Evolutionary conservation across 371 early-diverging fungal genomes (phyloP).

Genomic region (Mortierella sp.): DNA sequence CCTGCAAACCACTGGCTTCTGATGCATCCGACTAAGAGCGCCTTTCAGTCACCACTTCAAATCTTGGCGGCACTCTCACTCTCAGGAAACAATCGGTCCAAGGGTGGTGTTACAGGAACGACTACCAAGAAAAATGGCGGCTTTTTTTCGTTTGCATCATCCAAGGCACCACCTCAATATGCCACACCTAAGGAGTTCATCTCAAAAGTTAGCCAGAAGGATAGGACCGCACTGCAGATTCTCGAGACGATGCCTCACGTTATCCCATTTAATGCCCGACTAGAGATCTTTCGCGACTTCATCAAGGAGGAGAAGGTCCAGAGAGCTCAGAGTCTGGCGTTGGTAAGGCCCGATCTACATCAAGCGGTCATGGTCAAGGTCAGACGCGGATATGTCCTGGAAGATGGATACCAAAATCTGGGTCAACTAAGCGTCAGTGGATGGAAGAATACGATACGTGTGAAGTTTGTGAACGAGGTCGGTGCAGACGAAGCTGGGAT

Average conservation of each 20-base stretch:
- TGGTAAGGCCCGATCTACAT: slow-evolving; percentile 34
- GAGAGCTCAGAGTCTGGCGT: slow-evolving; percentile 20
- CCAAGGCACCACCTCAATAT: slow-evolving; percentile 48
- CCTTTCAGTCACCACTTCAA: slow-evolving; percentile 39
- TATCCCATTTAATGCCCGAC: slow-evolving; percentile 83
- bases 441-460: slow-evolving; percentile 81
- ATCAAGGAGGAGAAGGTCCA: slow-evolving; percentile 66
- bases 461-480: slow-evolving; percentile 83
- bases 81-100: slow-evolving; percentile 41
- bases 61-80: slow-evolving; percentile 44
- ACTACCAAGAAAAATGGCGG: slow-evolving; percentile 14
- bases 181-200: slow-evolving; percentile 53
- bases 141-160: slow-evolving; percentile 31
- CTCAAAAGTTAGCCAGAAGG: slow-evolving; percentile 55
- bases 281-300: slow-evolving; percentile 83
- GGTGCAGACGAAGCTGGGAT: slow-evolving; percentile 89
- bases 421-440: slow-evolving; percentile 61
- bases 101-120: neutral
- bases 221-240: slow-evolving; percentile 70
- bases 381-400: slow-evolving; percentile 78
- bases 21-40: slow-evolving; percentile 54
- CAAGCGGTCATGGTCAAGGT: slow-evolving; percentile 64
- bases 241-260: slow-evolving; percentile 88
- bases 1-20: slow-evolving; percentile 81
- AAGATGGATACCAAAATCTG: slow-evolving; percentile 82